Conservation (phyloP, 2,329 filamentous ascomycete genomes). For the Cladosporium sp. region DNA sequence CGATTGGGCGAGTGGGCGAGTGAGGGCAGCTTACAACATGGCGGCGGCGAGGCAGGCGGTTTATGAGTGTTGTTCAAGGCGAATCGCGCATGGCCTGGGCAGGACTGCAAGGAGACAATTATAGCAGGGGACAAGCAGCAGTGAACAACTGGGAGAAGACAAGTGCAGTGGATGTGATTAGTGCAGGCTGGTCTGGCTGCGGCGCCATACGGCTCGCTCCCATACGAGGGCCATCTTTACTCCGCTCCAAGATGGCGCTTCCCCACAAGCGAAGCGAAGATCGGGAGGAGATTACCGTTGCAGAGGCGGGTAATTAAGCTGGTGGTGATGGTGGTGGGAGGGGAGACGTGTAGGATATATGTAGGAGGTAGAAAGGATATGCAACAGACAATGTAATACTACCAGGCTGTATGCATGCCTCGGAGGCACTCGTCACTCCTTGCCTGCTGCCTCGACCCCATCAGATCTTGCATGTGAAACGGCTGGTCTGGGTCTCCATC, state of each 20-base stretch:
- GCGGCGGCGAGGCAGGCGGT: conserved; percentile 9
- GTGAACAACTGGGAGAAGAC: neutral
- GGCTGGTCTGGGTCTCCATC: neutral
- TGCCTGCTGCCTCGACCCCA: neutral
- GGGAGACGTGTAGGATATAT: neutral
- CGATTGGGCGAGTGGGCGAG: neutral
- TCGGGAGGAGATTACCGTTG: neutral
- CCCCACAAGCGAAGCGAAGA: neutral
- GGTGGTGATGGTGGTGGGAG: neutral
- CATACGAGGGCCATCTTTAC: neutral
- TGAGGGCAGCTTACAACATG: conserved; percentile 17
- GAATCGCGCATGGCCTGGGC: conserved; percentile 15
- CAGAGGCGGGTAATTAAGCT: neutral
- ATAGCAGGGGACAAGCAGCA: neutral
- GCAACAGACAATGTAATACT: neutral
- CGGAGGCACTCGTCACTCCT: neutral
- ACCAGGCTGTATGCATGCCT: neutral
- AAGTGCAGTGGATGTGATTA: neutral
- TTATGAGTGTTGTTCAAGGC: conserved; percentile 9
- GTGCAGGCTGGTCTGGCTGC: conserved; percentile 3
- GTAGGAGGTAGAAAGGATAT: neutral
- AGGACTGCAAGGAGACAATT: neutral
- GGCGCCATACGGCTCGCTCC: neutral
- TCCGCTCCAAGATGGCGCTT: neutral
- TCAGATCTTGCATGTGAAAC: conserved; percentile 1